Evolutionary conservation across 805 yeast genomes (phyloP).

Genomic region (Saccharomycopsis schoenii): DNA sequence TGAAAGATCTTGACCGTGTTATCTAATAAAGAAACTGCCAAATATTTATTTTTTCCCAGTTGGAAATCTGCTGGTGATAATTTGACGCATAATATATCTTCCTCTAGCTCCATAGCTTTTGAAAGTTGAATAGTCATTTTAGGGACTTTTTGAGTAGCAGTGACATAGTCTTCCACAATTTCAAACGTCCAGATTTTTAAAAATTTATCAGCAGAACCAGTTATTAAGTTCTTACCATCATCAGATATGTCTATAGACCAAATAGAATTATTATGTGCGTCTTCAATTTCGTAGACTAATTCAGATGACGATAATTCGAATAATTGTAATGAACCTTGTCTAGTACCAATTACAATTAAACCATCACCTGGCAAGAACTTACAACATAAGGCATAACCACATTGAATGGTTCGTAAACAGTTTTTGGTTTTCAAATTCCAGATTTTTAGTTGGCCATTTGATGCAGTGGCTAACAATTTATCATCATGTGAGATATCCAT

Average conservation of each 20-base stretch:
- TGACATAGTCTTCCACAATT: constrained; percentile 55
- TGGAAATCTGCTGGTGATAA: constrained; percentile 44
- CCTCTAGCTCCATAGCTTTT: constrained; percentile 75
- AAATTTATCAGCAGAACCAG: constrained; percentile 90
- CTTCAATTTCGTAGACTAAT: constrained; percentile 55
- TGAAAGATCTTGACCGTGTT: constrained; percentile 94
- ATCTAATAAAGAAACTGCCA: constrained; percentile 82
- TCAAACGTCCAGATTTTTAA: constrained; percentile 85
- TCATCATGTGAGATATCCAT: constrained; percentile 75
- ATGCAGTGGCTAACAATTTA: constrained; percentile 75
- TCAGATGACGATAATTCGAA: constrained; percentile 82
- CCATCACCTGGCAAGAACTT: constrained; percentile 88
- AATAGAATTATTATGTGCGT: constrained; percentile 72
- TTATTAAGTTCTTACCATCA: constrained; percentile 75
- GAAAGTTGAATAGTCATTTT: constrained; percentile 57
- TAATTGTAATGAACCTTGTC: constrained; percentile 73
- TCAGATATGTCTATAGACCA: constrained; percentile 86
- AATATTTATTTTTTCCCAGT: constrained; percentile 44
- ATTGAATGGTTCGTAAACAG: constrained; percentile 78
- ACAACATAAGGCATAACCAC: constrained; percentile 78
- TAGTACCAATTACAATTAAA: constrained; percentile 78
- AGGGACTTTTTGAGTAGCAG: constrained; percentile 51
- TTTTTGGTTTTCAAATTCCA: constrained; percentile 72
- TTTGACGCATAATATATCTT: constrained; percentile 72
- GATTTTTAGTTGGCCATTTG: constrained; percentile 79